Base-by-base conservation (phyloP, 75 land plant genomes). In the Larix kaempferi region DNA sequence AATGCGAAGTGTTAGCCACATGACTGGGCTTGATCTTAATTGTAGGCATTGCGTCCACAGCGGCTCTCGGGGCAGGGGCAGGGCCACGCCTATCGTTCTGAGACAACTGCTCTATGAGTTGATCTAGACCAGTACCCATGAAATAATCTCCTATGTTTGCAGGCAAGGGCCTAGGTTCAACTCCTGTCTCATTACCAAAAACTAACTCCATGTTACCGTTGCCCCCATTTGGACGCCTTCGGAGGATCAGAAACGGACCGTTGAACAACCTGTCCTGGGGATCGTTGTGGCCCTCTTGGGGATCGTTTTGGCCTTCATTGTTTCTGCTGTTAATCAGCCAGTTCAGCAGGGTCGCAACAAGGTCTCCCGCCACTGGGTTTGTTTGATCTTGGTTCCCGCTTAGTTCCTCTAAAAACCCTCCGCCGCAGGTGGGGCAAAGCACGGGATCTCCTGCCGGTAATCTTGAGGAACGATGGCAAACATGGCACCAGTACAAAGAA, bases 41-140 rank as follows among this genome's bases (percentile, higher is more conserved):
- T 16, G 89, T 89, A 8, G 96, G 96, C 96, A 95, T 86, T 2
- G 91, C 90, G 61, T 95, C 91, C 8, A 95, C 91, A 1, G 94
- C 78, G 44, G 88, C 58, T 44, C 78, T 79, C 17, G 93, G 75
- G 11, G 98, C 96, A 1, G 98, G 94, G 13, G 98, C 85, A 1
- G 98, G 88, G 0, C 96, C 98, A n/a, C 82, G 76, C 55, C 88
- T 71, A 25, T 85, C 84, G 62, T 81, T 83, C 79, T 74, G 33
- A 0, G 79, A 69, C 15, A 91, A 72, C 57, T 88, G 89, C 64
- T 89, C 86, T 22, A 89, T 78, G n/a, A 91, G 78, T 23, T 87
- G 83, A 13, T 89, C 84, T 12, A 91, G 65, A 33, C 85, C 87
- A 11, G 83, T 72, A 19, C 86, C 84, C 54, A 86, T 35, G 56